Conservation (phyloP, 345 rosid species). For the Heritiera fomes region DNA sequence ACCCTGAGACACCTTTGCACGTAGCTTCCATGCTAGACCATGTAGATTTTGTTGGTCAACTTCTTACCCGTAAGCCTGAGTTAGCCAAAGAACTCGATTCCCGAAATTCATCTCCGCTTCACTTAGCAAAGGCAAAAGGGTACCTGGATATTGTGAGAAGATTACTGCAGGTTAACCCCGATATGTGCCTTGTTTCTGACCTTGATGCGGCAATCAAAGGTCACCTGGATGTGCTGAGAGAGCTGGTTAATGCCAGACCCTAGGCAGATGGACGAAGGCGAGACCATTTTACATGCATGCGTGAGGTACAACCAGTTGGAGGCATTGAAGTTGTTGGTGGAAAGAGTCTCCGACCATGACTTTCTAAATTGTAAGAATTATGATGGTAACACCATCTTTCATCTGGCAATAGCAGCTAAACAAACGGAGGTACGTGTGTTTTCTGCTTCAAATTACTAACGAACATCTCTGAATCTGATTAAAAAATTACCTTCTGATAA, state of each 20-base stretch:
- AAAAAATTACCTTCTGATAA: no score
- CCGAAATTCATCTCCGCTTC: conserved; percentile 28
- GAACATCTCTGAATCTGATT: no score
- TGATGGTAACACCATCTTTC: not conserved
- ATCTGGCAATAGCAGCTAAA: conserved; percentile 11
- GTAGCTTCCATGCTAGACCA: conserved; percentile 31
- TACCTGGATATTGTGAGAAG: conserved; percentile 9
- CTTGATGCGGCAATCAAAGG: conserved; percentile 35
- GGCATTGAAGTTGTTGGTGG: not conserved
- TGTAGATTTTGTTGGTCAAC: conserved; percentile 20
- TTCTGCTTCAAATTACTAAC: not conserved
- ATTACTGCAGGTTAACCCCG: conserved; percentile 18
- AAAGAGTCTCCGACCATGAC: conserved; percentile 2
- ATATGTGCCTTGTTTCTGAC: conserved; percentile 22
- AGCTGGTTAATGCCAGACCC: conserved; percentile 15
- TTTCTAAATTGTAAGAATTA: not conserved
- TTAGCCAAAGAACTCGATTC: conserved; percentile 31
- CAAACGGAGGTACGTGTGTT: conserved; percentile 26
- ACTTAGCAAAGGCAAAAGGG: conserved; percentile 40
- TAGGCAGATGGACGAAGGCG: conserved; percentile 23
- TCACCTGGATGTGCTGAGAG: conserved; percentile 20
- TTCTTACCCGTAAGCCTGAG: conserved; percentile 25
- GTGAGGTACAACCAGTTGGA: not conserved
- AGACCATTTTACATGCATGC: conserved; percentile 32
- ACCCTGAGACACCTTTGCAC: conserved; percentile 32